phyloP scores from a whole-genome alignment of 768 basidiomycete genomes.

The Termitomyces titanicus region DNA sequence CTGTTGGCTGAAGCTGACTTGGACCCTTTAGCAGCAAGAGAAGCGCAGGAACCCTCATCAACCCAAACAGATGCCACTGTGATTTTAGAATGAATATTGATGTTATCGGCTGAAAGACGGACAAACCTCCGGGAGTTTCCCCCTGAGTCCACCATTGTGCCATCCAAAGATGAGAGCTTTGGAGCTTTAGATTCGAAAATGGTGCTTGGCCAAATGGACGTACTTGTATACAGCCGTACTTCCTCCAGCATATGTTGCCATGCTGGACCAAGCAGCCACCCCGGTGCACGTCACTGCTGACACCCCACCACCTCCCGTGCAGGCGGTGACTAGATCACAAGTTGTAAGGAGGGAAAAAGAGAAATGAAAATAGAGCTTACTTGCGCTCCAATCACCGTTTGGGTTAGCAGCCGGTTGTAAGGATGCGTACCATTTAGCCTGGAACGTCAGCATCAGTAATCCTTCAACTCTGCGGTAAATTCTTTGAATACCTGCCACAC shows the following conservation, averaged over 20 bases:
- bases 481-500: conserved; percentile 51
- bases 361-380: conserved; percentile 32
- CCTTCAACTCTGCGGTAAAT: neutral
- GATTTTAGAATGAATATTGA: neutral
- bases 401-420: conserved; percentile 42
- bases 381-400: conserved; percentile 61
- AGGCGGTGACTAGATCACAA: conserved; percentile 46
- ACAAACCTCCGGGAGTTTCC: conserved; percentile 48
- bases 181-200: conserved; percentile 4
- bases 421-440: conserved; percentile 63
- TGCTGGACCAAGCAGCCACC: conserved; percentile 48
- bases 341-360: neutral
- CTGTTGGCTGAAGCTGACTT: conserved; percentile 3
- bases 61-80: conserved; percentile 53
- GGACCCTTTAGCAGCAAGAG: conserved; percentile 12
- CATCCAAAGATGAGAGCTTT: conserved; percentile 36
- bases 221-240: conserved; percentile 49
- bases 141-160: conserved; percentile 64
- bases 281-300: conserved; percentile 38
- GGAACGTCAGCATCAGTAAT: neutral
- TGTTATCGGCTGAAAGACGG: conserved; percentile 5
- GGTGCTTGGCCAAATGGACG: conserved; percentile 6
- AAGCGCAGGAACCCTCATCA: conserved; percentile 50
- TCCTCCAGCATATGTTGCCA: conserved; percentile 48
- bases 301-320: conserved; percentile 29